Conservation (phyloP, 495 filamentous ascomycete species). For the Aspergillus coremiiformis region DNA sequence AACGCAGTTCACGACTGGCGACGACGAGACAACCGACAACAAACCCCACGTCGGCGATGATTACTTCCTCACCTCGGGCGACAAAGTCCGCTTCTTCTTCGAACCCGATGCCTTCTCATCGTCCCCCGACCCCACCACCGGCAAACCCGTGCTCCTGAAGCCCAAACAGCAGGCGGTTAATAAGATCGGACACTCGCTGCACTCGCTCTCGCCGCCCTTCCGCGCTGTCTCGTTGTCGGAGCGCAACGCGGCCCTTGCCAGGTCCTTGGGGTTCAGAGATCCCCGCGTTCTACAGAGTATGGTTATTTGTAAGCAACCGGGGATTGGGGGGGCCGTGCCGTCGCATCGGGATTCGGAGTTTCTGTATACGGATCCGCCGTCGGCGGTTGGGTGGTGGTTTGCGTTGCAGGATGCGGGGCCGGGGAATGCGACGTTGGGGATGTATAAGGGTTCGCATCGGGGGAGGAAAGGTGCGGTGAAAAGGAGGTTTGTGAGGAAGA, state of each 20-base stretch:
- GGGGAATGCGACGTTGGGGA: slow-evolving; percentile 82
- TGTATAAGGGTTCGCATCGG: slow-evolving; percentile 71
- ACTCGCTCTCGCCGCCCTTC: slow-evolving; percentile 68
- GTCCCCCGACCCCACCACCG: slow-evolving; percentile 35
- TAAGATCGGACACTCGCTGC: slow-evolving; percentile 93
- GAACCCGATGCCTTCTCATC: slow-evolving; percentile 59
- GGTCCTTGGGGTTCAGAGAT: slow-evolving; percentile 62
- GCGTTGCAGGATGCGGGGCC: slow-evolving; percentile 83
- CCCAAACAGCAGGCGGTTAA: slow-evolving; percentile 82
- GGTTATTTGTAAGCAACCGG: slow-evolving; percentile 97
- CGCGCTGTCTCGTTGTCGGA: slow-evolving; percentile 47
- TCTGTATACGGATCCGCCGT: slow-evolving; percentile 83
- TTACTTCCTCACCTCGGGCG: slow-evolving; percentile 83
- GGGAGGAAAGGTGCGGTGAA: slow-evolving; percentile 43
- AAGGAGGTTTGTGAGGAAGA: slow-evolving; percentile 66
- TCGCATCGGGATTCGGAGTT: slow-evolving; percentile 90
- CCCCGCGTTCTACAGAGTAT: slow-evolving; percentile 83
- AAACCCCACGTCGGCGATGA: slow-evolving; percentile 75
- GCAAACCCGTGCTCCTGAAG: slow-evolving; percentile 48
- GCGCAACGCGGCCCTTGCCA: slow-evolving; percentile 59
- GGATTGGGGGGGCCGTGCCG: slow-evolving; percentile 83
- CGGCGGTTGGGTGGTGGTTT: slow-evolving; percentile 91
- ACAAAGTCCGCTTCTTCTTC: slow-evolving; percentile 96
- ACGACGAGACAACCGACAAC: slow-evolving; percentile 30
- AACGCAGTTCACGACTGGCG: slow-evolving; percentile 84